Conservation (phyloP, 1,284 basidiomycete species). For the Clitocybe nebularis region DNA sequence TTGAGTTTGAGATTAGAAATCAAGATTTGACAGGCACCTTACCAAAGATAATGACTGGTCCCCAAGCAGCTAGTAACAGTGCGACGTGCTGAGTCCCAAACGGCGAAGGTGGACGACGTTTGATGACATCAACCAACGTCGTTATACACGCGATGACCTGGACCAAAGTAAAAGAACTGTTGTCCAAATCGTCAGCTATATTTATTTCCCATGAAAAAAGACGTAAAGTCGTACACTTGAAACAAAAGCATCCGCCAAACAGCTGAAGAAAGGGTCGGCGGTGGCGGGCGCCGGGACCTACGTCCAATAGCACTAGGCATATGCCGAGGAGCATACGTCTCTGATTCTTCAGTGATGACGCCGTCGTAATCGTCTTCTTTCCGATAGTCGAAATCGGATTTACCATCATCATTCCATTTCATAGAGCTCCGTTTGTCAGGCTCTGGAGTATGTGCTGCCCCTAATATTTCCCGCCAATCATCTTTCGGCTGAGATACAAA, state of each 20-base stretch:
- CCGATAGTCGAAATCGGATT: constrained; percentile 12
- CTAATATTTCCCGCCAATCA: constrained; percentile 10
- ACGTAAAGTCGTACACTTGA: constrained; percentile 33
- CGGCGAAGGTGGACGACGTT: constrained; percentile 30
- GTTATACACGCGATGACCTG: constrained; percentile 45
- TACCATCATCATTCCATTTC: constrained; percentile 11
- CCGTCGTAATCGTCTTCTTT: constrained; percentile 9
- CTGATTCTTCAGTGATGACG: constrained; percentile 11
- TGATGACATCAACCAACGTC: constrained; percentile 44
- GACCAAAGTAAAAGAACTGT: constrained; percentile 35
- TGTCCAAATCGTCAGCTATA: constrained; percentile 1
- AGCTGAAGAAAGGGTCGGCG: constrained; percentile 26
- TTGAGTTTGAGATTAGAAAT: neutral
- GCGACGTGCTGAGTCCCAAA: constrained; percentile 57
- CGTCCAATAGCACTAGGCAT: constrained; percentile 6
- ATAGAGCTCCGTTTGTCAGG: constrained; percentile 9
- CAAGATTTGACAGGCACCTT: constrained; percentile 8
- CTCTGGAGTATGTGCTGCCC: constrained; percentile 2
- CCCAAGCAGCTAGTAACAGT: constrained; percentile 49
- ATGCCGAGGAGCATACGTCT: neutral
- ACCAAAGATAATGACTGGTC: constrained; percentile 45
- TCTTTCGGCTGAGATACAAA: constrained; percentile 7
- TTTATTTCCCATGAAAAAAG: too few relatives aligned
- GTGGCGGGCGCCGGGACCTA: constrained; percentile 17
- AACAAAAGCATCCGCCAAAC: constrained; percentile 33